Evolutionary conservation across 805 yeast genomes (phyloP).

Genomic region (Suhomyces pyralidae): DNA sequence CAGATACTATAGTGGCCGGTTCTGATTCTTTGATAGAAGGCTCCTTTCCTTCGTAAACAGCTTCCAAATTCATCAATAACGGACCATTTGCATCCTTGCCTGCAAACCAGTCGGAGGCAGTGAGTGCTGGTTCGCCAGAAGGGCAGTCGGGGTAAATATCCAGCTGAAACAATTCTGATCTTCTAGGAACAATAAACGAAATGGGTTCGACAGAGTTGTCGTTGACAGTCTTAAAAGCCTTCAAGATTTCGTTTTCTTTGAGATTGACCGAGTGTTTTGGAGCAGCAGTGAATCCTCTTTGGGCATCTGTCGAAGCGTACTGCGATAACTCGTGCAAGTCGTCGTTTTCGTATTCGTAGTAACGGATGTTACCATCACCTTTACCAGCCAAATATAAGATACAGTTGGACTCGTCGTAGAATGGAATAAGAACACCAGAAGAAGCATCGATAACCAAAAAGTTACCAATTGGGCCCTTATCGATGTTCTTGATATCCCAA

Average conservation of each 20-base stretch:
- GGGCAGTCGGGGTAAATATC: constrained; percentile 94
- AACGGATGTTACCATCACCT: constrained; percentile 96
- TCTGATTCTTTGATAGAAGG: constrained; percentile 46
- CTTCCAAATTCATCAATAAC: constrained; percentile 67
- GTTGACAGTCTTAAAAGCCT: constrained; percentile 81
- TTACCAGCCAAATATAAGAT: constrained; percentile 91
- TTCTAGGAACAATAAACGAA: constrained; percentile 90
- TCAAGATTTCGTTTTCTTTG: constrained; percentile 79
- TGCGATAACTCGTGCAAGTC: constrained; percentile 83
- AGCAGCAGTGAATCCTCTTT: constrained; percentile 89
- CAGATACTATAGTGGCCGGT: constrained; percentile 30
- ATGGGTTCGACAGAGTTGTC: constrained; percentile 86
- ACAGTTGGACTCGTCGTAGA: constrained; percentile 76
- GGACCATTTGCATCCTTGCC: constrained; percentile 88
- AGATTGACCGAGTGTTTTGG: constrained; percentile 81
- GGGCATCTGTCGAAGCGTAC: constrained; percentile 85
- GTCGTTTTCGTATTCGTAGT: constrained; percentile 85
- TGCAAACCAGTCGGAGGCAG: constrained; percentile 72
- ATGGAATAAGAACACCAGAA: constrained; percentile 91
- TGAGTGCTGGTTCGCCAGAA: constrained; percentile 70
- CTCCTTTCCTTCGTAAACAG: constrained; percentile 72
- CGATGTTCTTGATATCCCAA: constrained; percentile 80
- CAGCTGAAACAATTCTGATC: constrained; percentile 86
- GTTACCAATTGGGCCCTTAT: constrained; percentile 84
- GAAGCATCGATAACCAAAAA: constrained; percentile 83